Conservation (phyloP, 306 rosid genomes). For the Luffa aegyptiaca region DNA sequence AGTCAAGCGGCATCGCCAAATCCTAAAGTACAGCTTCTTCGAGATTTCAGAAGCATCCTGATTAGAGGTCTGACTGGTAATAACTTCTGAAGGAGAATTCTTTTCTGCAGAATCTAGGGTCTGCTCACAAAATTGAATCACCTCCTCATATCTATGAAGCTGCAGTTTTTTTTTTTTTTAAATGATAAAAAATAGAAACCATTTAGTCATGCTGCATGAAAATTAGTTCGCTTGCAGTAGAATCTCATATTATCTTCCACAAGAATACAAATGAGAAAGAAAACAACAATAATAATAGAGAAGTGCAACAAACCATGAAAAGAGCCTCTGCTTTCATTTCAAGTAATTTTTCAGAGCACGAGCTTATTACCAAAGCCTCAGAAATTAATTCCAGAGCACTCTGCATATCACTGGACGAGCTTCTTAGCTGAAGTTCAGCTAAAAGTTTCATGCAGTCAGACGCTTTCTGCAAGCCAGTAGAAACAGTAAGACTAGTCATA, state of each 20-base stretch:
- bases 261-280: background rate
- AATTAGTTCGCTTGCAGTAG: slow-evolving; percentile 14
- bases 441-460: slow-evolving; percentile 44
- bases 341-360: slow-evolving; percentile 61
- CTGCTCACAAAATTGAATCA: slow-evolving; percentile 62
- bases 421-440: slow-evolving; percentile 47
- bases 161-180: slow-evolving; percentile 18
- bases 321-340: slow-evolving; percentile 93
- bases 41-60: slow-evolving; percentile 35
- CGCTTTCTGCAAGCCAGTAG: slow-evolving; percentile 58
- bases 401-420: slow-evolving; percentile 43
- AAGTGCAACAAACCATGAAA: slow-evolving; percentile 42
- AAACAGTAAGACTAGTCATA: slow-evolving; percentile 21
- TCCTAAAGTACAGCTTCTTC: slow-evolving; percentile 43
- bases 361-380: slow-evolving; percentile 59
- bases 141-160: slow-evolving; percentile 80
- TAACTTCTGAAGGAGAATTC: slow-evolving; percentile 36
- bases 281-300: background rate
- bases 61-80: slow-evolving; percentile 20
- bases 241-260: background rate
- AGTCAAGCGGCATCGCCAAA: slow-evolving; percentile 72
- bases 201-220: background rate
- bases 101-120: slow-evolving; percentile 76
- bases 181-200: background rate
- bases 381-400: slow-evolving; percentile 54